These are phyloP conservation scores for Aureobasidium mangrovei DNA, from an alignment of 2,329 filamentous ascomycete genomes.

Conservation along the genomic window DNA sequence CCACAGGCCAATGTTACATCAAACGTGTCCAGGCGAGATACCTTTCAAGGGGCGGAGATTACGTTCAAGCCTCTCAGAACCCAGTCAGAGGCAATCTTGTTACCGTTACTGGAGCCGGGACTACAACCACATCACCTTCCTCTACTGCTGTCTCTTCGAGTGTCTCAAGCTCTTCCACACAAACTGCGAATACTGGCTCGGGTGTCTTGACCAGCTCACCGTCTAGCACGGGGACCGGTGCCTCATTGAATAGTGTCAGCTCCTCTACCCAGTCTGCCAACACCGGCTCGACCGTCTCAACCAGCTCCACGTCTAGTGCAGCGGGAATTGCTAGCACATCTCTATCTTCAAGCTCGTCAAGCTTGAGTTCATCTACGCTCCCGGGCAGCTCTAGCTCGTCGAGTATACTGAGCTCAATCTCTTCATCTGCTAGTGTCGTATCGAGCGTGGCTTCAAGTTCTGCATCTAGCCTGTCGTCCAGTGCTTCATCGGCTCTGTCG, in stretches of 20 bases:
- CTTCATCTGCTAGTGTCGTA: not conserved
- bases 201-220: not conserved
- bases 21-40: not conserved
- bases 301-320: not conserved
- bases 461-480: conserved; percentile 2
- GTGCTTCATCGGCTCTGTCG: not conserved
- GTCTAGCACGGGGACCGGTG: not conserved
- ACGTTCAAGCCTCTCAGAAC: conserved; percentile 3
- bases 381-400: not conserved
- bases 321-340: too few species aligned
- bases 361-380: not conserved
- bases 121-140: not conserved
- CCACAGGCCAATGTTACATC: not conserved
- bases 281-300: not conserved
- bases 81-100: conserved; percentile 6
- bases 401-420: not conserved
- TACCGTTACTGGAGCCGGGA: not conserved
- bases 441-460: not conserved
- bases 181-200: not conserved
- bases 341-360: not conserved
- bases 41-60: not conserved
- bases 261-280: too few species aligned
- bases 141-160: not conserved
- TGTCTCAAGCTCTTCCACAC: not conserved
- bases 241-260: not conserved